These are phyloP conservation scores for Blepharisma stoltei DNA, from an alignment of 73 alveolate genomes.

Conservation along the genomic window DNA sequence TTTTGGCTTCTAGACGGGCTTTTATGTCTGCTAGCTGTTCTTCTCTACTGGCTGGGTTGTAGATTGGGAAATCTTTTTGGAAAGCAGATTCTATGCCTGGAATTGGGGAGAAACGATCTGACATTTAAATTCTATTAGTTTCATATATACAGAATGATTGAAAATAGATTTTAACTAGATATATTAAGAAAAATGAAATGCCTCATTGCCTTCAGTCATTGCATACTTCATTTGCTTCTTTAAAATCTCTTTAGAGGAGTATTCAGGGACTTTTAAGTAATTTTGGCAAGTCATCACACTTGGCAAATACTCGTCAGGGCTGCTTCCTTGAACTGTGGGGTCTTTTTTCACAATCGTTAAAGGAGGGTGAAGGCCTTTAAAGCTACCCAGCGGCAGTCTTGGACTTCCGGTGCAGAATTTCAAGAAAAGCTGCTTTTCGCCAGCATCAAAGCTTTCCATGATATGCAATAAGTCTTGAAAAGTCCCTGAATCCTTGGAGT, in stretches of 20 bases:
- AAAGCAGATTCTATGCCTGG: too few species aligned
- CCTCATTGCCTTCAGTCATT: conserved; percentile 76
- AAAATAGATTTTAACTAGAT: too few species aligned
- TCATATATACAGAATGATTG: too few species aligned
- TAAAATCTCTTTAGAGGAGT: conserved; percentile 54
- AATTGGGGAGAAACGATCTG: too few species aligned
- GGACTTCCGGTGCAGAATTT: conserved; percentile 87
- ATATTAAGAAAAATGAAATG: conserved; percentile 45
- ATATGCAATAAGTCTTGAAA: conserved; percentile 43
- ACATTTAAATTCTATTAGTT: too few species aligned
- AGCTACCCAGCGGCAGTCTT: conserved; percentile 94
- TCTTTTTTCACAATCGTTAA: conserved; percentile 87
- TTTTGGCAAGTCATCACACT: conserved; percentile 85
- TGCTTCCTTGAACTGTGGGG: conserved; percentile 28
- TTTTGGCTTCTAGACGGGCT: conserved; percentile 4
- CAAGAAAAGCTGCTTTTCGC: conserved; percentile 66
- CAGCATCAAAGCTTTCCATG: conserved; percentile 41
- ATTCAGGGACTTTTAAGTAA: conserved; percentile 90
- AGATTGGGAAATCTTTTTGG: too few species aligned
- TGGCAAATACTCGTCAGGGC: conserved; percentile 59
- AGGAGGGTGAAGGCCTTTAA: conserved; percentile 85
- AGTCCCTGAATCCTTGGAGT: conserved; percentile 52
- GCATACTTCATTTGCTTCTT: conserved; percentile 62
- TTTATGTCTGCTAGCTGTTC: conserved; percentile 1
- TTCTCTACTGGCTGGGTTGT: not conserved